phyloP scores from a whole-genome alignment of 2,329 filamentous ascomycete species.

The Fusarium torulosum region DNA sequence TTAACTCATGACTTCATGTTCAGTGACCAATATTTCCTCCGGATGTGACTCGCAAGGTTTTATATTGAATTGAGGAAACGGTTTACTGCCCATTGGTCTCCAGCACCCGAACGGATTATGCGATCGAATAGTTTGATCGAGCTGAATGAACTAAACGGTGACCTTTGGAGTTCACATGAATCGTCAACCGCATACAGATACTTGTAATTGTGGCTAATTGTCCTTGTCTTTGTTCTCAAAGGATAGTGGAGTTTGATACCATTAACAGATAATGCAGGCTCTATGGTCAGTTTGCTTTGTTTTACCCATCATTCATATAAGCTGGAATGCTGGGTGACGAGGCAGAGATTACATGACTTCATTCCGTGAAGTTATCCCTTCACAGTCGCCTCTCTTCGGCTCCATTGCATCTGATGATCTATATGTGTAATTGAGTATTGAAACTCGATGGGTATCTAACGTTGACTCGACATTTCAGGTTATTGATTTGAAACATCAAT shows the following conservation, averaged over 20 bases:
- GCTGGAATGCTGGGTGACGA: not conserved
- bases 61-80: not conserved
- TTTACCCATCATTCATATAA: too few relatives aligned
- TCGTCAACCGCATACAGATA: too few relatives aligned
- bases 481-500: slow-evolving; percentile 6
- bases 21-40: not conserved
- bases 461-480: not conserved
- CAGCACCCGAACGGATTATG: not conserved
- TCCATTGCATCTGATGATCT: not conserved
- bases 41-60: not conserved
- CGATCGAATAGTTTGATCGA: not conserved
- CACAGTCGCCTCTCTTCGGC: not conserved
- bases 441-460: slow-evolving; percentile 7
- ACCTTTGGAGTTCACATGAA: too few relatives aligned
- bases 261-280: too few relatives aligned
- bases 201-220: too few relatives aligned
- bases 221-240: too few relatives aligned
- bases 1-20: not conserved
- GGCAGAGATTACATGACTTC: too few relatives aligned
- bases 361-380: too few relatives aligned
- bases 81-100: not conserved
- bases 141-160: not conserved
- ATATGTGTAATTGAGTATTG: not conserved
- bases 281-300: too few relatives aligned
- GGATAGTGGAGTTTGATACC: too few relatives aligned